Percentiles rank a stretch among this genome's conserved stretches.
Conservation (phyloP, 768 basidiomycete genomes). For the Dioszegia hungarica region DNA sequence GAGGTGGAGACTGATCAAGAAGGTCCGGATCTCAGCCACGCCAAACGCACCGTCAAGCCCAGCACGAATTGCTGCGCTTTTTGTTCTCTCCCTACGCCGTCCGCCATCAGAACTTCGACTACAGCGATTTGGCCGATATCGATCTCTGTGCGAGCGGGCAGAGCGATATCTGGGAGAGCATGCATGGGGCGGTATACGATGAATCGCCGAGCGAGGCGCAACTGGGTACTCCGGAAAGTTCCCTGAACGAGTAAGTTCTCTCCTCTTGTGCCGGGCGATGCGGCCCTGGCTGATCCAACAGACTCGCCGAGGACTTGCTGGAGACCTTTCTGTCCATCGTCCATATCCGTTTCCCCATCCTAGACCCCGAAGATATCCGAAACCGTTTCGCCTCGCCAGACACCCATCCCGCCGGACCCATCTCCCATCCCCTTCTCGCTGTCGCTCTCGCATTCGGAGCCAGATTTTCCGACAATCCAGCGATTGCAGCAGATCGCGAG, state of each 20-base stretch:
- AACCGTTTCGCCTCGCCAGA: conserved; percentile 56
- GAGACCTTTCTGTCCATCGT: conserved; percentile 84
- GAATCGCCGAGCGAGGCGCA: conserved; percentile 59
- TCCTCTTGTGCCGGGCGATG: neutral
- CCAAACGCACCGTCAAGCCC: neutral
- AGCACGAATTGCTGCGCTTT: conserved; percentile 37
- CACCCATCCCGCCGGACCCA: conserved; percentile 38
- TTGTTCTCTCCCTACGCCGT: conserved; percentile 44
- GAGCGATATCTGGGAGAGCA: conserved; percentile 35
- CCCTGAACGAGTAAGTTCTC: conserved; percentile 39
- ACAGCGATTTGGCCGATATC: conserved; percentile 37
- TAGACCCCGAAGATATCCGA: conserved; percentile 78
- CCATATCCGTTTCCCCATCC: conserved; percentile 78
- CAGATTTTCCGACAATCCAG: conserved; percentile 85
- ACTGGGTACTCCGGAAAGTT: conserved; percentile 60
- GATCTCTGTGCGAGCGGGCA: conserved; percentile 17
- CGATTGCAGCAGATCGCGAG: conserved; percentile 71
- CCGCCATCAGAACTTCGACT: conserved; percentile 23
- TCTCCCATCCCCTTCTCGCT: conserved; percentile 60
- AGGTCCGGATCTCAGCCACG: neutral
- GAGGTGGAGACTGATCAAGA: neutral
- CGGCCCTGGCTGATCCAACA: neutral
- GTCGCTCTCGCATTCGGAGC: conserved; percentile 87
- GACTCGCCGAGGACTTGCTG: conserved; percentile 86
- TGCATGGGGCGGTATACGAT: conserved; percentile 25